Conservation (phyloP, 306 rosid genomes). For the Quercus agrifolia region DNA sequence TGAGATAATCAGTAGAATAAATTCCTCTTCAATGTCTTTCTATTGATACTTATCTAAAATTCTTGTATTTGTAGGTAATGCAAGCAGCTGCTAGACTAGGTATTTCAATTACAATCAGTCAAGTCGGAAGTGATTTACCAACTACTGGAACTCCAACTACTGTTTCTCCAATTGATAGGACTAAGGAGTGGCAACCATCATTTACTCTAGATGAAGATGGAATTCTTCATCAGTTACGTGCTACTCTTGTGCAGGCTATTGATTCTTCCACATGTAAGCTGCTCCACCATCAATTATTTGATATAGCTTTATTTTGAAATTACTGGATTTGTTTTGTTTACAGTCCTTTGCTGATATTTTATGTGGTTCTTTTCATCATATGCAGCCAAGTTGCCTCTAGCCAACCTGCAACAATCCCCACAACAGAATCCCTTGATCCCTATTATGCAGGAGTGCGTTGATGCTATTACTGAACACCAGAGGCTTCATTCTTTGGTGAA, state of each 20-base stretch:
- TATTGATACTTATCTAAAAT: conserved; percentile 10
- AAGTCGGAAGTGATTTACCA: conserved; percentile 60
- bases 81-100: conserved; percentile 82
- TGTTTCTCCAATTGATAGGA: conserved; percentile 55
- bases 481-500: conserved; percentile 86
- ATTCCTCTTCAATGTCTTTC: conserved; percentile 3
- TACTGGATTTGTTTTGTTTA: conserved; percentile 17
- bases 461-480: conserved; percentile 86
- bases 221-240: conserved; percentile 75
- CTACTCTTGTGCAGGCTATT: conserved; percentile 70
- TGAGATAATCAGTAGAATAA: background rate
- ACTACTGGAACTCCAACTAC: conserved; percentile 52
- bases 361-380: conserved; percentile 22
- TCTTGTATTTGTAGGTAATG: conserved; percentile 56
- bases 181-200: conserved; percentile 82
- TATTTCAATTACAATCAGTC: conserved; percentile 63
- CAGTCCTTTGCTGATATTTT: background rate
- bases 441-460: conserved; percentile 77
- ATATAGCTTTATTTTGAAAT: conserved; percentile 10
- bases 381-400: conserved; percentile 55
- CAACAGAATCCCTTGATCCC: conserved; percentile 68
- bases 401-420: conserved; percentile 50
- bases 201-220: conserved; percentile 81
- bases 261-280: conserved; percentile 69
- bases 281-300: conserved; percentile 11